phyloP scores from a whole-genome alignment of 257 asterid species.

The Nicotiana paniculata region DNA sequence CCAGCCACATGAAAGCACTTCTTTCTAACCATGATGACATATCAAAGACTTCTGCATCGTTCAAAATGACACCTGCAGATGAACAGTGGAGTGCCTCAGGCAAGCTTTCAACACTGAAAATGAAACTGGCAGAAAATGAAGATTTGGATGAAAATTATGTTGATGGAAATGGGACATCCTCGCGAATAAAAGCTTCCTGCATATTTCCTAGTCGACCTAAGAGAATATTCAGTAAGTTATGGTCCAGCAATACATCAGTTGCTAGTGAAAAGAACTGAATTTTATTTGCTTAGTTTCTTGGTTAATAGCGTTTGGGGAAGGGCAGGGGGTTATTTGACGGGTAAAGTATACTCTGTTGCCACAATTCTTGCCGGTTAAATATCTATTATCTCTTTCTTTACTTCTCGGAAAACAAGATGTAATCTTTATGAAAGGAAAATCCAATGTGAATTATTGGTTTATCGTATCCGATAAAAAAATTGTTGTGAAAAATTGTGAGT shows the following conservation, averaged over 20 bases:
- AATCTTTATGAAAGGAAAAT: slow-evolving; percentile 30
- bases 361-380: slow-evolving; percentile 18
- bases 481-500: too few species aligned
- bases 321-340: not conserved
- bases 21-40: slow-evolving; percentile 35
- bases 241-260: slow-evolving; percentile 46
- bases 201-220: slow-evolving; percentile 50
- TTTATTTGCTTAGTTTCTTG: slow-evolving; percentile 12
- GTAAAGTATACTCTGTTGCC: too few species aligned
- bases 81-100: slow-evolving; percentile 73
- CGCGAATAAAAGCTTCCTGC: slow-evolving; percentile 29
- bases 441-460: slow-evolving; percentile 39
- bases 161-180: slow-evolving; percentile 13
- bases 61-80: slow-evolving; percentile 27
- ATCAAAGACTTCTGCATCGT: slow-evolving; percentile 30
- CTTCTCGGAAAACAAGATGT: slow-evolving; percentile 30
- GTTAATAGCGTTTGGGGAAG: not conserved
- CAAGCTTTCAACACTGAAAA: slow-evolving; percentile 55
- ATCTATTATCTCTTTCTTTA: not conserved
- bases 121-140: slow-evolving; percentile 64
- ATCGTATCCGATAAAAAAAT: slow-evolving; percentile 32
- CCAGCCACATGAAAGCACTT: slow-evolving; percentile 56
- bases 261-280: slow-evolving; percentile 43
- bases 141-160: slow-evolving; percentile 33
- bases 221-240: slow-evolving; percentile 61